Evolutionary conservation across 2,329 filamentous ascomycete species (phyloP).

Genomic region (Aspergillus aculeatus): DNA sequence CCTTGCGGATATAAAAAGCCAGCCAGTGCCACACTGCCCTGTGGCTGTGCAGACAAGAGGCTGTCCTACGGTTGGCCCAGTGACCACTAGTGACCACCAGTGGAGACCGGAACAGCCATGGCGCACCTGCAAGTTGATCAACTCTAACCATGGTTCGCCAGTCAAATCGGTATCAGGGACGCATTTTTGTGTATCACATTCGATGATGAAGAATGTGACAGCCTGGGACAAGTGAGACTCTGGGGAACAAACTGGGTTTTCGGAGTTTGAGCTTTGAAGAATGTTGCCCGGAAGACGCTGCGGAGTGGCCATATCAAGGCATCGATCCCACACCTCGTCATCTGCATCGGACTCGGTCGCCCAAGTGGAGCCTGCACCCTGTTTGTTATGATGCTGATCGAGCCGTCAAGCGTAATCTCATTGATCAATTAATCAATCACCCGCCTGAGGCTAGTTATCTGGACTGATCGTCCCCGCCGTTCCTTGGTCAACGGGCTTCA

Average conservation of each 20-base stretch:
- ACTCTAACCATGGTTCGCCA: constrained; percentile 6
- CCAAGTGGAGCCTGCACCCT: neutral
- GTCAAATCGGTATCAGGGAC: constrained; percentile 8
- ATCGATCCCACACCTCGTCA: neutral
- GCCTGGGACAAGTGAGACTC: neutral
- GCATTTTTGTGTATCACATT: neutral
- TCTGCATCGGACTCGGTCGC: neutral
- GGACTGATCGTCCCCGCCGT: constrained; percentile 12
- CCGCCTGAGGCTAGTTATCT: neutral
- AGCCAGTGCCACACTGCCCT: constrained; percentile 11
- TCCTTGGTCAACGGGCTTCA: constrained; percentile 15
- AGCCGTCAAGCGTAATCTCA: neutral
- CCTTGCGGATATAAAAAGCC: neutral
- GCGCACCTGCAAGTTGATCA: constrained; percentile 11
- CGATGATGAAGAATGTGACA: neutral
- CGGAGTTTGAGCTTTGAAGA: neutral
- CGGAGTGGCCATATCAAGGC: neutral
- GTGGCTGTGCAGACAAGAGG: constrained; percentile 16
- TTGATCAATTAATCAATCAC: neutral
- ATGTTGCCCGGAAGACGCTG: neutral
- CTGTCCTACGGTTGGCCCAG: constrained; percentile 18
- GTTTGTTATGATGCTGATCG: neutral
- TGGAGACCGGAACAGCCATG: constrained; percentile 5
- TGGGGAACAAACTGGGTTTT: neutral
- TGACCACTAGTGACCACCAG: constrained; percentile 18